Conservation (phyloP, 2,329 filamentous ascomycete species). For the Fusarium xylarioides region DNA sequence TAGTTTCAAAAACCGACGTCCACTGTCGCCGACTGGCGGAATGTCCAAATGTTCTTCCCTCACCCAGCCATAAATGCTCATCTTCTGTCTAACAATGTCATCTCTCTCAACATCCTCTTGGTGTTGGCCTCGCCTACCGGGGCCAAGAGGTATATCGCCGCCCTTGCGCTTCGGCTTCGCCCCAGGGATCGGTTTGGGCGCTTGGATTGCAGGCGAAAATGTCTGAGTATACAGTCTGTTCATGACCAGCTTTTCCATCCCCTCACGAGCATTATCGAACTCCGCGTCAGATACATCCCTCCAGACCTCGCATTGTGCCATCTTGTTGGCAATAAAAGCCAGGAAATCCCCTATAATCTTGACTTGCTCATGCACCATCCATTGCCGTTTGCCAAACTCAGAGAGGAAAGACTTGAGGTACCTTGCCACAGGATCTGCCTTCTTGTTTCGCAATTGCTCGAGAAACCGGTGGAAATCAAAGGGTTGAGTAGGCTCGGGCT, state of each 20-base stretch:
- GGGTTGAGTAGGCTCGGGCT: conserved; percentile 83
- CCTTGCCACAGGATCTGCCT: conserved; percentile 96
- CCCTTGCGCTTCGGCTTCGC: conserved; percentile 74
- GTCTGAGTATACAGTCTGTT: conserved; percentile 95
- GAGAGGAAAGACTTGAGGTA: conserved; percentile 93
- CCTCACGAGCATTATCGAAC: conserved; percentile 97
- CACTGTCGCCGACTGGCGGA: conserved; percentile 82
- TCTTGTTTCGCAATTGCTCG: conserved; percentile 93
- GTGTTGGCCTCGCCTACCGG: conserved; percentile 91
- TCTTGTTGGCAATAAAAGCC: conserved; percentile 97
- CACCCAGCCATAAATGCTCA: conserved; percentile 96
- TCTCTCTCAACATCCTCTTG: conserved; percentile 98
- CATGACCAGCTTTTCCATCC: conserved; percentile 99
- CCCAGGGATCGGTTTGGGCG: conserved; percentile 77
- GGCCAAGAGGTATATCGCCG: conserved; percentile 74
- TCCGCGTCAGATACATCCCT: conserved; percentile 93
- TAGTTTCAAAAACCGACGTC: conserved; percentile 84
- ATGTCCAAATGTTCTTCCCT: conserved; percentile 94
- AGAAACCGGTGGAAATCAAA: conserved; percentile 98
- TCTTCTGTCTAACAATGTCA: conserved; percentile 94
- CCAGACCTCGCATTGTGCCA: conserved; percentile 98
- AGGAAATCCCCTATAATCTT: conserved; percentile 98
- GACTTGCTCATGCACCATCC: conserved; percentile 99
- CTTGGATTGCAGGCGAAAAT: conserved; percentile 91
- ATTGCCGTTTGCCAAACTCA: conserved; percentile 97